These are phyloP conservation scores for Ceratocystis harringtonii DNA, from an alignment of 2,329 filamentous ascomycete species.

Conservation along the genomic window DNA sequence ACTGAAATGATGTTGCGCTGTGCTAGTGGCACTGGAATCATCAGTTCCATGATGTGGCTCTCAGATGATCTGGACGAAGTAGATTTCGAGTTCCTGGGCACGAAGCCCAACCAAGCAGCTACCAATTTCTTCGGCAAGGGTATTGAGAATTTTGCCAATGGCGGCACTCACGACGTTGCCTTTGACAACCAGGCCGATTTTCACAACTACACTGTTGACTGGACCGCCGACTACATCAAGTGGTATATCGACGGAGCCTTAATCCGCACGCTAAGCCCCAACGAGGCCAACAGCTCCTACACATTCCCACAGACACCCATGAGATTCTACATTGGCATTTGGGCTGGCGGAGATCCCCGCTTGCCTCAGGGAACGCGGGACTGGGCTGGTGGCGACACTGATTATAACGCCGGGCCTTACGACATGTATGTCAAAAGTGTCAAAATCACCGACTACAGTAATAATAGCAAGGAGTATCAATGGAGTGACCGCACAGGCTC, in stretches of 20 bases:
- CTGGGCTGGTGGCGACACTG: constrained; percentile 56
- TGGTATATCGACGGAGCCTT: constrained; percentile 56
- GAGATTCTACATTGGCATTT: constrained; percentile 52
- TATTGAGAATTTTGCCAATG: constrained; percentile 46
- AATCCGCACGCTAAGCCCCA: constrained; percentile 47
- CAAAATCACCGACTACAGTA: constrained; percentile 41
- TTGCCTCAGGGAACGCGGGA: constrained; percentile 43
- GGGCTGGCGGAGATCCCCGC: constrained; percentile 44
- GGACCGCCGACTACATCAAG: constrained; percentile 51
- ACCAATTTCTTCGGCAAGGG: constrained; percentile 75
- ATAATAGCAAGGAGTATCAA: constrained; percentile 45
- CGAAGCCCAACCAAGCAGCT: constrained; percentile 45
- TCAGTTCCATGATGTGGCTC: constrained; percentile 70
- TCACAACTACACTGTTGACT: constrained; percentile 64
- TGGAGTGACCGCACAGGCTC: constrained; percentile 47
- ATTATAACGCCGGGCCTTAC: constrained; percentile 52
- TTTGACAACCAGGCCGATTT: constrained; percentile 42
- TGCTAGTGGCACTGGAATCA: constrained; percentile 56
- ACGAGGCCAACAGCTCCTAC: constrained; percentile 44
- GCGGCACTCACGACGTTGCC: constrained; percentile 40
- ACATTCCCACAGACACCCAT: constrained; percentile 66
- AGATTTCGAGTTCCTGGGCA: constrained; percentile 71
- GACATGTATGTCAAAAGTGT: constrained; percentile 57
- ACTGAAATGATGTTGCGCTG: constrained; percentile 68
- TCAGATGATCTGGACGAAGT: constrained; percentile 78